Percentiles rank a stretch among this genome's conserved stretches.
phyloP scores from a whole-genome alignment of 2,329 filamentous ascomycete genomes.

The Nothophoma quercina region DNA sequence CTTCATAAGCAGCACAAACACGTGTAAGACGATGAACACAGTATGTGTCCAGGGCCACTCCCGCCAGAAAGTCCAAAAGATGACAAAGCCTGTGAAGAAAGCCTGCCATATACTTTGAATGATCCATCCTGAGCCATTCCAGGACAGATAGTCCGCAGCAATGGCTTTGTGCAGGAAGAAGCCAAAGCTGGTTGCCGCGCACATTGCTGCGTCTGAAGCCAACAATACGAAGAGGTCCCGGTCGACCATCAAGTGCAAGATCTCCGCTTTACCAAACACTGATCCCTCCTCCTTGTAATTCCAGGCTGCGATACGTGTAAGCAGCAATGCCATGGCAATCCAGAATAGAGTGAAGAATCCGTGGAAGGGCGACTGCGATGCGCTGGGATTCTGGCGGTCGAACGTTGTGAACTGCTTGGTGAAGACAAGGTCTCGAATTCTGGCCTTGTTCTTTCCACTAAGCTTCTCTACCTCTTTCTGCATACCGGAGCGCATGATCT shows the following conservation, averaged over 20 bases:
- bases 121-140: constrained; percentile 75
- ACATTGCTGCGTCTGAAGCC: constrained; percentile 74
- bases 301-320: constrained; percentile 70
- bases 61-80: constrained; percentile 72
- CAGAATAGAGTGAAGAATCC: constrained; percentile 84
- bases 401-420: constrained; percentile 77
- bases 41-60: constrained; percentile 87
- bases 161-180: constrained; percentile 71
- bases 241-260: constrained; percentile 72
- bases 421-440: constrained; percentile 69
- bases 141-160: constrained; percentile 66
- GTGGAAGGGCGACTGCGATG: constrained; percentile 74
- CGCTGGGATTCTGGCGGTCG: constrained; percentile 72
- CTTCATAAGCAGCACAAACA: constrained; percentile 82
- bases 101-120: constrained; percentile 78
- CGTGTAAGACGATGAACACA: constrained; percentile 78
- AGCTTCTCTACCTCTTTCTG: constrained; percentile 51
- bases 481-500: constrained; percentile 54
- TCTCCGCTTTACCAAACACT: constrained; percentile 74
- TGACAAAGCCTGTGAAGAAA: constrained; percentile 66
- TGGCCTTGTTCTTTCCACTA: constrained; percentile 47
- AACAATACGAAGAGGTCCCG: constrained; percentile 60
- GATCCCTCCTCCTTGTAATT: constrained; percentile 76
- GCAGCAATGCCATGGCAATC: constrained; percentile 71
- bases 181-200: constrained; percentile 69